These are phyloP conservation scores for Kodamaea hsintzibuensis DNA, from an alignment of 805 yeast species.

Conservation along the genomic window DNA sequence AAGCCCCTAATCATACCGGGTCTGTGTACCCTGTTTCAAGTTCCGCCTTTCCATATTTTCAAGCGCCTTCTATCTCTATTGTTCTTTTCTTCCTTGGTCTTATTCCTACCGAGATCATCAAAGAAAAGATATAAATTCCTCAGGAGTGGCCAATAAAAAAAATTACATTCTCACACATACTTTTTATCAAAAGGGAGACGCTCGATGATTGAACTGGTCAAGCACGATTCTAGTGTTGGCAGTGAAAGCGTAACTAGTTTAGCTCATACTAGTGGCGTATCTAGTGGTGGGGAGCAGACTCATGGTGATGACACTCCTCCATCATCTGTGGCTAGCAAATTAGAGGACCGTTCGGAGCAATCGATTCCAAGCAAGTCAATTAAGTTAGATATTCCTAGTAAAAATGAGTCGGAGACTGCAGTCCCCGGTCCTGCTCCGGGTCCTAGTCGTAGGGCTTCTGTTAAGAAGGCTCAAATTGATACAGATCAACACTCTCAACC, in stretches of 20 bases:
- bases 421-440: constrained; percentile 11
- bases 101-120: background rate
- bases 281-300: background rate
- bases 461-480: background rate
- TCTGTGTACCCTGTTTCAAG: no score
- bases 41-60: background rate
- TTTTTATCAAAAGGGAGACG: background rate
- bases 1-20: no score
- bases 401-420: constrained; percentile 1
- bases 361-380: background rate
- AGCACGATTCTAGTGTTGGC: background rate
- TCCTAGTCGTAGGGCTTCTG: constrained; percentile 1
- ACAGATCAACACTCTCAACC: background rate
- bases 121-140: background rate
- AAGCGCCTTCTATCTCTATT: background rate
- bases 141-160: background rate
- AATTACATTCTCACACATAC: background rate
- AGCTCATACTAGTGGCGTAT: background rate
- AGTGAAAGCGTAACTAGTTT: background rate
- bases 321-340: background rate
- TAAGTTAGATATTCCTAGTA: constrained; percentile 3
- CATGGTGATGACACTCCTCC: background rate
- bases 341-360: background rate
- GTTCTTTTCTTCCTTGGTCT: background rate
- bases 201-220: background rate